Base-by-base conservation (phyloP, 1,284 basidiomycete genomes). In the Ustilago sp. region DNA sequence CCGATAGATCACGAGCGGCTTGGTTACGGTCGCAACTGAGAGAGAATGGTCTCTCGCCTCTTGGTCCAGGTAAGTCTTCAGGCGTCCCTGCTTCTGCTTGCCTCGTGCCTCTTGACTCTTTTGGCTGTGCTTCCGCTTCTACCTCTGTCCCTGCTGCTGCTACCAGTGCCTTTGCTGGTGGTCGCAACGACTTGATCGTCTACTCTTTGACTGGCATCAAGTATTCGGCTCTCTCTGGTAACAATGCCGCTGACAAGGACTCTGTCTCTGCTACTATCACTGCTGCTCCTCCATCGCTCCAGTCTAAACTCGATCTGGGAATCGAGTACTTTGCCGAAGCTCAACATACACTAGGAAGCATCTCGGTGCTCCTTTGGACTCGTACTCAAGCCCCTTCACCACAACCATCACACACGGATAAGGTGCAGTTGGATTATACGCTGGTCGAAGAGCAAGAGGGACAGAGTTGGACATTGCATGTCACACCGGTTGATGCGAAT, bases 281-380 rank as follows among this genome's bases (percentile, higher is more conserved):
- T 8, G 8, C 39, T n/a, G n/a, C 43, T 45, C n/a, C n/a, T 45
- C 43, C n/a, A 34, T 48, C 48, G 13, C 12, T 4, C 9, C 64
- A 72, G 69, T 55, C 51, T 72, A 61, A 67, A 31, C 28, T 63
- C 45, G 66, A 66, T 28, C 17, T 63, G 34, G 59, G 60, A 4
- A 57, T 79, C 50, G 69, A 66, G 34, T 78, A 31, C 63, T 53
- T 75, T n/a, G 75, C 57, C 58, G 78, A 80, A 56, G 57, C 72
- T 6, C 78, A 80, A 52, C 65, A 61, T 31, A 43, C 61, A 12
- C 50, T 80, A 11, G 75, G 75, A 1, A 32, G 38, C 13, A 43
- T 80, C n/a, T 68, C 68, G 15, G 62, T 80, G 17, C 31, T 74
- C 31, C 47, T 80, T 5, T 77, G 75, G 68, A 39, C 47, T 4